Evolutionary conservation across 768 basidiomycete genomes (phyloP).

Genomic region (Lyophyllum semitale): DNA sequence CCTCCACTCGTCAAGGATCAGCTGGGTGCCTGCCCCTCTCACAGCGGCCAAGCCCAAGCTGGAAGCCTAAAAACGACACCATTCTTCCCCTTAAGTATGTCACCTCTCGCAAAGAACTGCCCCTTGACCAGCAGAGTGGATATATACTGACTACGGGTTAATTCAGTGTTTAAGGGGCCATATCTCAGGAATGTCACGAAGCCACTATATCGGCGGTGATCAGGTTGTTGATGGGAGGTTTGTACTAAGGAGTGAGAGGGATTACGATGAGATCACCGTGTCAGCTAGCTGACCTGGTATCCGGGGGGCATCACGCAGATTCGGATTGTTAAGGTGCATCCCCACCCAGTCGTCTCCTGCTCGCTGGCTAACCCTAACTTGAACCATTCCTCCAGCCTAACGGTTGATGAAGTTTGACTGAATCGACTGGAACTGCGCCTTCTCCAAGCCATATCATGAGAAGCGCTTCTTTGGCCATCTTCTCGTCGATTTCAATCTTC

Average conservation of each 20-base stretch:
- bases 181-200: slow-evolving; percentile 90
- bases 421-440: slow-evolving; percentile 94
- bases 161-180: slow-evolving; percentile 91
- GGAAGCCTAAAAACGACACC: no score
- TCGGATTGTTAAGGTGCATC: slow-evolving; percentile 79
- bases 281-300: slow-evolving; percentile 99
- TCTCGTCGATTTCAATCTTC: slow-evolving; percentile 99
- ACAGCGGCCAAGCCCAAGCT: no score
- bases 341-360: background rate
- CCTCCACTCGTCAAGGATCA: no score
- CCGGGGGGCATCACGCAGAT: slow-evolving; percentile 97
- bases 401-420: slow-evolving; percentile 97
- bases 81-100: no score
- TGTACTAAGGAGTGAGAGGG: slow-evolving; percentile 87
- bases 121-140: background rate
- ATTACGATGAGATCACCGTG: slow-evolving; percentile 93
- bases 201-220: slow-evolving; percentile 94
- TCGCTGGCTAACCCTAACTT: background rate
- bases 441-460: slow-evolving; percentile 99
- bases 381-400: slow-evolving; percentile 73
- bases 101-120: background rate
- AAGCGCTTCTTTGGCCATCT: slow-evolving; percentile 96
- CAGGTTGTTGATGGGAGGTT: slow-evolving; percentile 96
- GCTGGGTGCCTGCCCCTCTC: no score
- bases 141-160: slow-evolving; percentile 46